Evolutionary conservation across 2,329 filamentous ascomycete species (phyloP).

Genomic region (Hypoxylon sp.): DNA sequence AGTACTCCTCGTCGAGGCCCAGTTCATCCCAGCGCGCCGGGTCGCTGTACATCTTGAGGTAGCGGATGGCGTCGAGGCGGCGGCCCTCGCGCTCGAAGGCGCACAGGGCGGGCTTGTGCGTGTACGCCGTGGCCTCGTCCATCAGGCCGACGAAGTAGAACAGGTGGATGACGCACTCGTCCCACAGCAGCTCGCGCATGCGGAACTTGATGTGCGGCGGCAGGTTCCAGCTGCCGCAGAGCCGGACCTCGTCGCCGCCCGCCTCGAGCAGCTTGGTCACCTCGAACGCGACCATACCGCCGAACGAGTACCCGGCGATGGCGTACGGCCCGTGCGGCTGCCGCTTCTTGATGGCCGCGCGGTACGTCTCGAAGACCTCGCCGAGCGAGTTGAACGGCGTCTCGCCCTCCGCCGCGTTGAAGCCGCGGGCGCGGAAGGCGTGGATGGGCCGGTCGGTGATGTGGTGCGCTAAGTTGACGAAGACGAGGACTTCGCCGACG

Average conservation of each 20-base stretch:
- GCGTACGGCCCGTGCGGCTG: slow-evolving; percentile 66
- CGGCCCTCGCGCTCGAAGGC: slow-evolving; percentile 22
- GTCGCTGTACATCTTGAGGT: slow-evolving; percentile 43
- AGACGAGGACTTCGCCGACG: slow-evolving; percentile 58
- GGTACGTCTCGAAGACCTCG: slow-evolving; percentile 58
- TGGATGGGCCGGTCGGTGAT: slow-evolving; percentile 59
- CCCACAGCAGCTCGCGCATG: slow-evolving; percentile 57
- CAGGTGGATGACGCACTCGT: slow-evolving; percentile 56
- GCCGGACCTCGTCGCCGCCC: slow-evolving; percentile 55
- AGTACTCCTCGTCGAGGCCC: slow-evolving; percentile 46
- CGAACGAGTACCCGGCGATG: slow-evolving; percentile 65
- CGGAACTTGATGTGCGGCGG: slow-evolving; percentile 62
- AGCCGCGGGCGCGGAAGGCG: slow-evolving; percentile 60
- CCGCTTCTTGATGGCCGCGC: slow-evolving; percentile 53
- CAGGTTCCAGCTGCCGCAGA: slow-evolving; percentile 61
- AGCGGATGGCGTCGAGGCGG: slow-evolving; percentile 49
- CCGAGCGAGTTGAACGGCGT: slow-evolving; percentile 57
- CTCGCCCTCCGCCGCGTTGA: slow-evolving; percentile 54
- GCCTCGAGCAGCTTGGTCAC: slow-evolving; percentile 60
- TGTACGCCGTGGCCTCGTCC: slow-evolving; percentile 47
- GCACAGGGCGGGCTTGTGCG: slow-evolving; percentile 19
- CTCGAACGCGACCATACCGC: slow-evolving; percentile 64
- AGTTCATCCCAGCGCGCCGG: slow-evolving; percentile 49
- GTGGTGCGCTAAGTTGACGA: slow-evolving; percentile 55
- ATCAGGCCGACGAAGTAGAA: slow-evolving; percentile 57